A percentile compares a stretch with the other conserved stretches of the same genome.
These are phyloP conservation scores for Echeveria elegans DNA, from an alignment of 164 flowering plant genomes.

Conservation along the genomic window DNA sequence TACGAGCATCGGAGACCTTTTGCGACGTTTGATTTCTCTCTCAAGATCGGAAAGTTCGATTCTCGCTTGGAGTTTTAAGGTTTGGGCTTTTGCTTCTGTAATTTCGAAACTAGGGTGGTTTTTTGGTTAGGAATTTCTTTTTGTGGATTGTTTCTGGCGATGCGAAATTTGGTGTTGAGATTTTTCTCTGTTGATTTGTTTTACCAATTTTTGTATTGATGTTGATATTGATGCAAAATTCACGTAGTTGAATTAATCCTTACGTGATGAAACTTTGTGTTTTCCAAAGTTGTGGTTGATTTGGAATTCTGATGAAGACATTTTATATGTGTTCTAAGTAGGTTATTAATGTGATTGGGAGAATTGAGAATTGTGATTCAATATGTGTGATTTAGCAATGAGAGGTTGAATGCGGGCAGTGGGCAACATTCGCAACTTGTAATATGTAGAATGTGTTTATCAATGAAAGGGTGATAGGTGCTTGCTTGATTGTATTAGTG, in stretches of 20 bases:
- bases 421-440: too few species aligned
- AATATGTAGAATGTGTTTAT: too few species aligned
- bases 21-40: not conserved
- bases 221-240: not conserved
- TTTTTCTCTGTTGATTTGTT: not conserved
- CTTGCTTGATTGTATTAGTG: too few species aligned
- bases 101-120: not conserved
- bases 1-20: not conserved
- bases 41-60: conserved; percentile 6
- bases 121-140: not conserved
- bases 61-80: not conserved
- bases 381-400: not conserved
- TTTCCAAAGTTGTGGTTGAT: not conserved
- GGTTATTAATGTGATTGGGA: not conserved
- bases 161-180: not conserved
- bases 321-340: not conserved
- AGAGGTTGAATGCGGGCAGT: not conserved
- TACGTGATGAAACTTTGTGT: not conserved
- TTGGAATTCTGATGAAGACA: not conserved
- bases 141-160: not conserved
- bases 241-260: not conserved
- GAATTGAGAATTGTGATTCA: not conserved
- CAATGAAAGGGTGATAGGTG: too few species aligned
- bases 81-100: not conserved
- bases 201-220: not conserved